Conservation (phyloP, 768 basidiomycete genomes). For the Suillus weaverae region DNA sequence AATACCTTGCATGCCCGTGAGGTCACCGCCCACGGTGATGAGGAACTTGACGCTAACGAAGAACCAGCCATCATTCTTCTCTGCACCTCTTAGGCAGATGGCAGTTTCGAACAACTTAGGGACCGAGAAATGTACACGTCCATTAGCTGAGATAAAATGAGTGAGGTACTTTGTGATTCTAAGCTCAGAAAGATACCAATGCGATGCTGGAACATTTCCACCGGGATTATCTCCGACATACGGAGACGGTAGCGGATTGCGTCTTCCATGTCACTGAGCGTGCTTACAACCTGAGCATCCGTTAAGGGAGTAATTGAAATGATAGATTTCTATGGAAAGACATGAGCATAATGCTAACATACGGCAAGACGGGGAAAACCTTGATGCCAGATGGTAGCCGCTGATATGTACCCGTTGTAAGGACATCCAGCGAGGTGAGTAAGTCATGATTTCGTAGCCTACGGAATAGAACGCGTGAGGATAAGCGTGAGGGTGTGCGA, state of each 20-base stretch:
- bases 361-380: constrained; percentile 41
- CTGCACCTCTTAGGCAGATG: constrained; percentile 70
- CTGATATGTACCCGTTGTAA: constrained; percentile 83
- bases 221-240: constrained; percentile 76
- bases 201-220: constrained; percentile 72
- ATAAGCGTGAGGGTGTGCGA: neutral
- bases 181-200: constrained; percentile 50
- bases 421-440: constrained; percentile 85
- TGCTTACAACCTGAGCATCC: constrained; percentile 63
- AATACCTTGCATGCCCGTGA: constrained; percentile 69
- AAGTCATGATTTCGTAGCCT: constrained; percentile 94
- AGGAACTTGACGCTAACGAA: constrained; percentile 77
- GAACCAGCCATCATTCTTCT: constrained; percentile 80
- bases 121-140: constrained; percentile 76
- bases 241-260: constrained; percentile 78
- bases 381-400: constrained; percentile 81
- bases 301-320: constrained; percentile 66
- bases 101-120: constrained; percentile 73
- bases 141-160: constrained; percentile 52
- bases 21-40: constrained; percentile 70
- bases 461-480: constrained; percentile 3
- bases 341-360: constrained; percentile 22
- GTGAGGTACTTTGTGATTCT: constrained; percentile 15
- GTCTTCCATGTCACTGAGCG: constrained; percentile 71
- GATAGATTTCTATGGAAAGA: constrained; percentile 58